Conservation (phyloP, 2,329 filamentous ascomycete species). For the Exserohilum turcica region DNA sequence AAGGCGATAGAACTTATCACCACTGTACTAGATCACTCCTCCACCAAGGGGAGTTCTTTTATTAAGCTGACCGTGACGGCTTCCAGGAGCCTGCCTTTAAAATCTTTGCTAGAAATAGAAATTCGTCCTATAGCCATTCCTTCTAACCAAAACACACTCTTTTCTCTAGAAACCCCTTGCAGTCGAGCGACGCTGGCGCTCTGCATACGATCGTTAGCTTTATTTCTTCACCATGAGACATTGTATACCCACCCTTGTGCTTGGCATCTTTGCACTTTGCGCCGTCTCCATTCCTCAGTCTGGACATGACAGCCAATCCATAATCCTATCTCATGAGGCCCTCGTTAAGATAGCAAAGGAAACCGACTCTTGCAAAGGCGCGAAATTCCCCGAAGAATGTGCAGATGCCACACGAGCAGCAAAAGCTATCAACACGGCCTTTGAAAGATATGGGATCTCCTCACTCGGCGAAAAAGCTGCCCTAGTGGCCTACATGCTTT, state of each 20-base stretch:
- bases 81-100: not conserved
- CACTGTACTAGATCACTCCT: no score
- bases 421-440: constrained; percentile 60
- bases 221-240: not conserved
- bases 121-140: not conserved
- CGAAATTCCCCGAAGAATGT: constrained; percentile 63
- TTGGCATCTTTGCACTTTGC: constrained; percentile 46
- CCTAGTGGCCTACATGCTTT: constrained; percentile 71
- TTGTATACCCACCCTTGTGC: constrained; percentile 23
- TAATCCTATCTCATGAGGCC: constrained; percentile 24
- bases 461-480: constrained; percentile 67
- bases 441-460: constrained; percentile 63
- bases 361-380: constrained; percentile 59
- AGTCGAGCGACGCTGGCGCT: not conserved
- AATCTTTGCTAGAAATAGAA: not conserved
- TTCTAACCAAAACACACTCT: not conserved
- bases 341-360: constrained; percentile 62
- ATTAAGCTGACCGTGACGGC: not conserved
- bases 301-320: not conserved
- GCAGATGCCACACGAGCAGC: constrained; percentile 62
- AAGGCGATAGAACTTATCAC: not conserved
- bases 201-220: not conserved
- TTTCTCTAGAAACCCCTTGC: not conserved
- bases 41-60: not conserved
- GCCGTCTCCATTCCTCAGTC: constrained; percentile 14